phyloP scores from a whole-genome alignment of 257 asterid genomes.

The Agastache rugosa region DNA sequence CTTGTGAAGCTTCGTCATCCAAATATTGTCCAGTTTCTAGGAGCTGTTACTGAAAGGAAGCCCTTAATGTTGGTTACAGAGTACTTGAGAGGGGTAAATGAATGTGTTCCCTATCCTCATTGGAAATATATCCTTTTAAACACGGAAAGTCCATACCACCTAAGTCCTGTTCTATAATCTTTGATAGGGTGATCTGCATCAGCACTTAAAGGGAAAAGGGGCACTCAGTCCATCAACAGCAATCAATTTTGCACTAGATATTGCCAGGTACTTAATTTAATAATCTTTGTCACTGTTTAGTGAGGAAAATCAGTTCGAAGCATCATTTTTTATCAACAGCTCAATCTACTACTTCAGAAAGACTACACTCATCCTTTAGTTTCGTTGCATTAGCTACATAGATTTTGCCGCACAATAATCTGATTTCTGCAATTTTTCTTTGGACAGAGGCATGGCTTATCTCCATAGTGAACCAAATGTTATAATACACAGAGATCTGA shows the following conservation, averaged over 20 bases:
- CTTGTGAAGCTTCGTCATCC: conserved; percentile 99
- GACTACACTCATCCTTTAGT: conserved; percentile 12
- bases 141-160: conserved; percentile 18
- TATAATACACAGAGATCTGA: conserved; percentile 91
- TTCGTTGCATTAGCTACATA: conserved; percentile 14
- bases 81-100: conserved; percentile 91
- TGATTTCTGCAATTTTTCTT: conserved; percentile 35
- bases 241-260: conserved; percentile 87
- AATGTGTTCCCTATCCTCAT: conserved; percentile 30
- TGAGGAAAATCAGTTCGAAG: conserved; percentile 19
- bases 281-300: neutral
- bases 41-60: conserved; percentile 94
- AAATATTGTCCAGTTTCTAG: conserved; percentile 95
- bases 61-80: conserved; percentile 96
- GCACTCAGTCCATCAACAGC: conserved; percentile 81
- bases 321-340: conserved; percentile 31
- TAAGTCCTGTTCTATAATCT: conserved; percentile 27
- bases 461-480: conserved; percentile 99
- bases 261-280: conserved; percentile 69
- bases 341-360: conserved; percentile 19
- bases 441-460: conserved; percentile 97
- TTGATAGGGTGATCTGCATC: conserved; percentile 94
- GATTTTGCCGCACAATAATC: conserved; percentile 17
- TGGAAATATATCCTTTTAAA: neutral
- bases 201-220: conserved; percentile 90